Evolutionary conservation across 192 early-diverging fungal species (phyloP).

Genomic region (Coemansia guatemalensis): DNA sequence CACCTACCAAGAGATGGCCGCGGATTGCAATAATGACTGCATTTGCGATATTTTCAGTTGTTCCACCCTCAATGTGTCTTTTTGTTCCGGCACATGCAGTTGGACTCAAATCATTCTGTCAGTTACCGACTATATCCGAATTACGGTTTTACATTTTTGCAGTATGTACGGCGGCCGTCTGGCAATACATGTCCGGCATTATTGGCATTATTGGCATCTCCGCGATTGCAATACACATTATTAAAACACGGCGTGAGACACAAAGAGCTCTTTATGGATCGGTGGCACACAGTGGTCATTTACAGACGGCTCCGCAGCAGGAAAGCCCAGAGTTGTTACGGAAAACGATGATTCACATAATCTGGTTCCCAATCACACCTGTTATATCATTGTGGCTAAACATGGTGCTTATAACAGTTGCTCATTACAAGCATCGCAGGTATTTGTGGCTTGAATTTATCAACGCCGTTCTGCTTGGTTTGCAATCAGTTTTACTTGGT

Average conservation of each 20-base stretch:
- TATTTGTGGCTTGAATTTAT: slow-evolving; percentile 27
- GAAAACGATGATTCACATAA: slow-evolving; percentile 22
- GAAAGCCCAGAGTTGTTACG: slow-evolving; percentile 16
- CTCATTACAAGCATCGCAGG: slow-evolving; percentile 20
- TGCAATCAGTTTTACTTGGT: slow-evolving; percentile 35
- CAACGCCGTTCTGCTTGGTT: slow-evolving; percentile 24
- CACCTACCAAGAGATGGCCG: slow-evolving; percentile 30
- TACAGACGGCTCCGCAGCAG: background rate
- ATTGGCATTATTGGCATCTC: slow-evolving; percentile 28
- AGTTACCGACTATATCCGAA: background rate
- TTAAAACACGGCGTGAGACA: slow-evolving; percentile 20
- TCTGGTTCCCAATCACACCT: slow-evolving; percentile 46
- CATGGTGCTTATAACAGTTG: slow-evolving; percentile 14
- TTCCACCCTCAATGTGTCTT: slow-evolving; percentile 22
- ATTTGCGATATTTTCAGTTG: slow-evolving; percentile 6
- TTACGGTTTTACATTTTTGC: slow-evolving; percentile 15
- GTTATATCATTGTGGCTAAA: slow-evolving; percentile 46
- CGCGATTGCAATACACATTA: slow-evolving; percentile 11
- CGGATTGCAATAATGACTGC: slow-evolving; percentile 13
- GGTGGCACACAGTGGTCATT: slow-evolving; percentile 8
- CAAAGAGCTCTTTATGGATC: slow-evolving; percentile 6
- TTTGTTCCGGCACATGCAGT: slow-evolving; percentile 8
- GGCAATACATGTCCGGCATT: slow-evolving; percentile 31
- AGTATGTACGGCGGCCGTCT: slow-evolving; percentile 9
- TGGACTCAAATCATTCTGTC: slow-evolving; percentile 14